These are phyloP conservation scores for Pulveroboletus ravenelii DNA, from an alignment of 768 basidiomycete species.

Conservation along the genomic window DNA sequence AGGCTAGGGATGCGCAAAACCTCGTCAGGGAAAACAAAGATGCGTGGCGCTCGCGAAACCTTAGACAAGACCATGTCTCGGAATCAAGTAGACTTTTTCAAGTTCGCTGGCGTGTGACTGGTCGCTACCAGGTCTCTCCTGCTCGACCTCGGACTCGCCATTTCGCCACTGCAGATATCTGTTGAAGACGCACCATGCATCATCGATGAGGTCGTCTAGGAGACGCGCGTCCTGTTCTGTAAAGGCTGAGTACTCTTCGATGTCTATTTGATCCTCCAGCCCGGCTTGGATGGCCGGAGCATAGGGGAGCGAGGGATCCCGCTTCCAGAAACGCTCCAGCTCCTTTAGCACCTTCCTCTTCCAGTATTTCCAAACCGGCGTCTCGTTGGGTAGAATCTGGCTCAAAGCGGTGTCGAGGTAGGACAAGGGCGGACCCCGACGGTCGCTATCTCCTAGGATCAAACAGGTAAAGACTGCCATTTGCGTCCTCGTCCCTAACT, in stretches of 20 bases:
- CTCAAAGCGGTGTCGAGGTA: conserved; percentile 6
- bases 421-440: neutral
- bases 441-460: conserved; percentile 10
- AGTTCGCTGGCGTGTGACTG: neutral
- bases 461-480: conserved; percentile 28
- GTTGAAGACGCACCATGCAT: conserved; percentile 23
- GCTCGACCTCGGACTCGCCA: neutral
- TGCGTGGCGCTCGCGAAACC: neutral
- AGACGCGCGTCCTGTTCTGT: conserved; percentile 4
- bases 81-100: neutral
- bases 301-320: conserved; percentile 2
- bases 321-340: conserved; percentile 10
- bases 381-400: conserved; percentile 26
- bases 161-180: conserved; percentile 11
- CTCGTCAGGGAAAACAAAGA: neutral
- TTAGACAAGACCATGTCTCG: conserved; percentile 4
- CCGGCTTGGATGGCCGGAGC: conserved; percentile 8
- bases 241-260: conserved; percentile 5
- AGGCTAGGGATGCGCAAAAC: too few relatives aligned
- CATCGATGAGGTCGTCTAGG: conserved; percentile 14
- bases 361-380: conserved; percentile 27
- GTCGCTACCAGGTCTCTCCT: neutral
- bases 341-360: conserved; percentile 20
- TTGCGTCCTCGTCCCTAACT: conserved; percentile 23
- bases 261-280: conserved; percentile 9